Base-by-base conservation (phyloP, 169 alveolate genomes). In the Plasmodium falciparum region DNA sequence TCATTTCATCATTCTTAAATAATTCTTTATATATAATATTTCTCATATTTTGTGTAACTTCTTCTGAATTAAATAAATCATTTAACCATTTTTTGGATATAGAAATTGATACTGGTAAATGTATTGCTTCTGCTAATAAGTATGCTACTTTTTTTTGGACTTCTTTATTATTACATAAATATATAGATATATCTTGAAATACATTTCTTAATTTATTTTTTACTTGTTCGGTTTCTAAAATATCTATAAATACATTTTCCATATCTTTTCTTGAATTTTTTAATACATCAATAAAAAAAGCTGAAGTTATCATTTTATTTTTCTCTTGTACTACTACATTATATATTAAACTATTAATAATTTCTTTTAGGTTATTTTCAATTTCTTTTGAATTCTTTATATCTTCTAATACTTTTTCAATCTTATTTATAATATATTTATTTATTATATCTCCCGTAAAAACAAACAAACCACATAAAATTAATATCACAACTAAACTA, bases 1-100 rank as follows among this genome's bases (percentile, higher is more conserved):
- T n/a, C 76, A 75, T 67, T 26, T 75, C 71, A 9, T 75, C 74
- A 67, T 75, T 75, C 5, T 33, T 62, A 39, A 75, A 75, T 13
- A 75, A 20, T 22, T 75, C 89, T 26, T 75, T 49, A 4, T 67
- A 67, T 75, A 75, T 47, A 5, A 75, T 17, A 49, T 63, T 29
- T 20, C 89, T 45, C 4, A 75, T 71, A 63, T 75, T 33, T 2
- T 49, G 43, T 12, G 66, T 75, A 12, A 75, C 89, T 17, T 43
- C 47, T 0, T 63, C 75, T 0, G 89, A 75, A 12, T 63, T 75
- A 54, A 75, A 50, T 5, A 75, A 26, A 47, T 52, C 45, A 26
- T 62, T 63, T 13, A 75, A 1, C 89, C 89, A 75, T 11, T 20
- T 45, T 17, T 45, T 39, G 0, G 89, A 75, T 20, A 65, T 62